Conservation (phyloP, 2,329 filamentous ascomycete species). For the Sporothrix sp. region DNA sequence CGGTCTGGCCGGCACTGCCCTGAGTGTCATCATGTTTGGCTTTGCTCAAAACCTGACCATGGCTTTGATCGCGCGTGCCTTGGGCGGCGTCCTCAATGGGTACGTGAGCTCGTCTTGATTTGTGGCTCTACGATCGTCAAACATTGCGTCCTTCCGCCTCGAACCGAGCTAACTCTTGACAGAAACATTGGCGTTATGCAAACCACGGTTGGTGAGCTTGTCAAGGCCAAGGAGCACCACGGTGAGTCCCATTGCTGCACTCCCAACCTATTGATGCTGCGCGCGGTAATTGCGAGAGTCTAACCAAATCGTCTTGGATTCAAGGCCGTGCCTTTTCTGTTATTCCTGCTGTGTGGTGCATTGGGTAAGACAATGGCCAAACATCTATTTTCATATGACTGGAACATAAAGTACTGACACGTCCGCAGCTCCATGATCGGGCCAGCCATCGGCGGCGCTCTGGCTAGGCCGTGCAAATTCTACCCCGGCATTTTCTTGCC, state of each 20-base stretch:
- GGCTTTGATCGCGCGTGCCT: slow-evolving; percentile 75
- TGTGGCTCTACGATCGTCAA: not conserved
- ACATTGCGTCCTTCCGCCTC: no score
- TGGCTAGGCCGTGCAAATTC: slow-evolving; percentile 76
- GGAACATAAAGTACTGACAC: not conserved
- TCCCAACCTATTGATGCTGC: not conserved
- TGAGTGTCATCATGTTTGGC: slow-evolving; percentile 89
- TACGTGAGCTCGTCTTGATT: slow-evolving; percentile 39
- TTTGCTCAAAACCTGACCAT: slow-evolving; percentile 75
- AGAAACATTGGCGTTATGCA: slow-evolving; percentile 92
- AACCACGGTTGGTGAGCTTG: slow-evolving; percentile 87
- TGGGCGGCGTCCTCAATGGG: slow-evolving; percentile 90
- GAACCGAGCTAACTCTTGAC: not conserved
- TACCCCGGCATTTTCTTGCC: slow-evolving; percentile 65
- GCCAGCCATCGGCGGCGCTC: slow-evolving; percentile 78
- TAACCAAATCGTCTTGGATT: not conserved
- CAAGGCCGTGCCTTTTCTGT: slow-evolving; percentile 92
- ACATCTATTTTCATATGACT: slow-evolving; percentile 11
- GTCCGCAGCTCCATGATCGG: slow-evolving; percentile 70
- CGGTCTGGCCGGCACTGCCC: slow-evolving; percentile 79
- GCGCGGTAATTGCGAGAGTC: no score
- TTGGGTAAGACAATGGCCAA: slow-evolving; percentile 69
- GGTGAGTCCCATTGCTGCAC: slow-evolving; percentile 49
- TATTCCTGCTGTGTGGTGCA: slow-evolving; percentile 97
- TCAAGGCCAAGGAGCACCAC: slow-evolving; percentile 88